Evolutionary conservation across 805 yeast genomes (phyloP).

Genomic region (Naumovozyma castellii): DNA sequence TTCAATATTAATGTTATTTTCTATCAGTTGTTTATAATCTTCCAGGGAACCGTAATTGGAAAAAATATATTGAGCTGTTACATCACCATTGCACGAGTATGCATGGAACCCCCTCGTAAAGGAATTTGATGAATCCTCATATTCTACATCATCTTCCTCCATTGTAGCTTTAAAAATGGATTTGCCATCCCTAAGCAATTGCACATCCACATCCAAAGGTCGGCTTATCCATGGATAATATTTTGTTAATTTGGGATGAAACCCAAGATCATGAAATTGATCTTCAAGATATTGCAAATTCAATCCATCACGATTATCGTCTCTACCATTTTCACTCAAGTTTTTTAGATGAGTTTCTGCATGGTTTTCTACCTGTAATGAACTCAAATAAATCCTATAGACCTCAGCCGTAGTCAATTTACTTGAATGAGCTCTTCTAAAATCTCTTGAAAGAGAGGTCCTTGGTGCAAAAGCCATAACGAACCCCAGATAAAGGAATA

Average conservation of each 20-base stretch:
- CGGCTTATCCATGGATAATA: constrained; percentile 49
- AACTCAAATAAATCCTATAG: constrained; percentile 47
- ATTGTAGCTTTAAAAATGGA: constrained; percentile 40
- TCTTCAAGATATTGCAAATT: constrained; percentile 42
- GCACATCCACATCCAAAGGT: constrained; percentile 39
- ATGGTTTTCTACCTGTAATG: constrained; percentile 30
- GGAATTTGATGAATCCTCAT: constrained; percentile 34
- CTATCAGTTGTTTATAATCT: constrained; percentile 41
- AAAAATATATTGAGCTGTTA: constrained; percentile 44
- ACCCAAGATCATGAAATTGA: constrained; percentile 43
- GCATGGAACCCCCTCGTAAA: constrained; percentile 47
- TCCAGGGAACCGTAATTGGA: constrained; percentile 50
- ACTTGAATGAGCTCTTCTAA: constrained; percentile 62
- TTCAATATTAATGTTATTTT: constrained; percentile 35
- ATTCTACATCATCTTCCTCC: constrained; percentile 39
- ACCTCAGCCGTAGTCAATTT: constrained; percentile 59
- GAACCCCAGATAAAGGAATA: constrained; percentile 35
- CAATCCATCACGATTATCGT: constrained; percentile 37
- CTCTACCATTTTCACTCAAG: constrained; percentile 11
- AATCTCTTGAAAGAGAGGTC: constrained; percentile 74
- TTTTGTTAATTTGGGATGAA: constrained; percentile 40
- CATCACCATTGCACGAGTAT: constrained; percentile 56
- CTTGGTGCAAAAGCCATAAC: constrained; percentile 71
- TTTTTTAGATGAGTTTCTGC: constrained; percentile 25
- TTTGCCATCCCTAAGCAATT: constrained; percentile 27